Evolutionary conservation across 176 grass and related monocot species (phyloP), one percentile per base, ranked within the genome.

Genomic region (Phyllostachys edulis): DNA sequence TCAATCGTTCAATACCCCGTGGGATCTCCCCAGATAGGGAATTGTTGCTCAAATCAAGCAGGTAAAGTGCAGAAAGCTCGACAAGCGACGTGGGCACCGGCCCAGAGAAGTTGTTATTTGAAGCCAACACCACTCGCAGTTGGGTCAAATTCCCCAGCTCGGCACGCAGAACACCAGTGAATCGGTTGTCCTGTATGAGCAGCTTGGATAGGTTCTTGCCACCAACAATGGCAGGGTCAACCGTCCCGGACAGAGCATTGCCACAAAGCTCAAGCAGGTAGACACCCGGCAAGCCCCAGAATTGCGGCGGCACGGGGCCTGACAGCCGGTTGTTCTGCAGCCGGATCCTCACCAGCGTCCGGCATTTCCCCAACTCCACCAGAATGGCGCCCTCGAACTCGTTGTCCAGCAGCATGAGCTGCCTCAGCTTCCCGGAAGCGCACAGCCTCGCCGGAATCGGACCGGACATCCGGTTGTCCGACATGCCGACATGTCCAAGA

Each of bases 371-470:
- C 29, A 99, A 16, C 39, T 85, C 85, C 39, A 29, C 69, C 17
- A 93, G 96, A 73, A 99, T 92, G 45, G 79, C 15, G 9, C 91
- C 93, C 1, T 85, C 89, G 45, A 96, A 89, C 46, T 37, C 62
- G 54, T 99, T 99, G 34, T 90, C 78, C 40, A 99, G 71, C 61
- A 99, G 66, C 69, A 99, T 68, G 17, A 99, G 80, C 60, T 99
- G 78, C 16, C 5, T 18, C 52, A 99, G 82, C n/a, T 64, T 73
- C 13, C 96, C 81, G 6, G 63, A 70, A 12, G 80, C 70, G 47
- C 96, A 99, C n/a, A 99, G 56, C 4, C 42, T 82, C 11, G 78
- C 57, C 11, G 93, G 93, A 13, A 99, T 96, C 11, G 64, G 88
- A 3, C 96, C 96, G 0, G 81, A 94, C 21, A 99, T 60, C 56